Conservation (phyloP, 176 grass and related monocot genomes). For the Tuctoria greenei region DNA sequence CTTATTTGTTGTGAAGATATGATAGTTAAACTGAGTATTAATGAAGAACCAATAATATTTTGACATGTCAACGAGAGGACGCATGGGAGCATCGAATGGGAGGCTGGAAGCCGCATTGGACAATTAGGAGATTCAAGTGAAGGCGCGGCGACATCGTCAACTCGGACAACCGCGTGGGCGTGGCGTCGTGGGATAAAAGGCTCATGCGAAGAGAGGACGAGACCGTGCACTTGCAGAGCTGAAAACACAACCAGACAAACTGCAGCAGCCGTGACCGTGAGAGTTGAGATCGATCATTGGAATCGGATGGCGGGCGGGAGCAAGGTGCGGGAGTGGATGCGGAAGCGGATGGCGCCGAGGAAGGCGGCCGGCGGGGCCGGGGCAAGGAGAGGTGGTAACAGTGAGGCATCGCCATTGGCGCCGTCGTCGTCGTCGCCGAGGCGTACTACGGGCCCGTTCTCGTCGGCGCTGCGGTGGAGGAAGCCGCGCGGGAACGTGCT, state of each 20-base stretch:
- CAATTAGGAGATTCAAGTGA: neutral
- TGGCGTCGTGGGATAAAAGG: slow-evolving; percentile 28
- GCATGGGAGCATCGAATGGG: no score
- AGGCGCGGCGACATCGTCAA: neutral
- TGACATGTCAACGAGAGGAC: no score
- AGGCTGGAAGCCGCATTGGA: no score
- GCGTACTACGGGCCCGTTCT: slow-evolving; percentile 7
- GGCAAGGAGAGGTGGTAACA: neutral
- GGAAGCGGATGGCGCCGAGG: slow-evolving; percentile 35
- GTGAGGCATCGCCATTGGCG: neutral
- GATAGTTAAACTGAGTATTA: no score
- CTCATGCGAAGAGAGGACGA: slow-evolving; percentile 4
- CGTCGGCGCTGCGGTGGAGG: slow-evolving; percentile 30
- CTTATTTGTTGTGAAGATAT: no score
- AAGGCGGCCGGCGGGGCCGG: neutral
- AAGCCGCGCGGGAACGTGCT: slow-evolving; percentile 29
- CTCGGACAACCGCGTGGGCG: slow-evolving; percentile 28
- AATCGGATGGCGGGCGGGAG: slow-evolving; percentile 10
- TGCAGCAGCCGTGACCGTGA: neutral
- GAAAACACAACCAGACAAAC: neutral
- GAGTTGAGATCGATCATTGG: neutral
- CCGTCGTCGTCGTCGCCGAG: neutral
- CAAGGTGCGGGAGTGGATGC: slow-evolving; percentile 49
- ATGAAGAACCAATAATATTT: no score
- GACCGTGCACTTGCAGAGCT: slow-evolving; percentile 2